Conservation (phyloP, 1,284 basidiomycete genomes). For the Heterobasidion irregulare region DNA sequence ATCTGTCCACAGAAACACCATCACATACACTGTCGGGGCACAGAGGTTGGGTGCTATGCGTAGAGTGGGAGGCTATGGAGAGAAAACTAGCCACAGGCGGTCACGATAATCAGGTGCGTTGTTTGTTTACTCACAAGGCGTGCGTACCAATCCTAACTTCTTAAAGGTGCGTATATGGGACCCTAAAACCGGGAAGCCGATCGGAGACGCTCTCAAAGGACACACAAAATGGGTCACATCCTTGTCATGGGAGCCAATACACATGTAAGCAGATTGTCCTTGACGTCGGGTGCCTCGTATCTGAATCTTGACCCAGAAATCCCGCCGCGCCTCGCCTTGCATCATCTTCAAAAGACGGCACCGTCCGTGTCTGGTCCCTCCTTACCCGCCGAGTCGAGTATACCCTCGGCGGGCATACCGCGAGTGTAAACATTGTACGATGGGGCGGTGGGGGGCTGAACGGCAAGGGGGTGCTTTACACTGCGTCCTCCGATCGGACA, state of each 20-base stretch:
- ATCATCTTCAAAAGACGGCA: constrained; percentile 93
- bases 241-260: constrained; percentile 95
- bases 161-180: constrained; percentile 79
- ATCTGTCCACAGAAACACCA: constrained; percentile 89
- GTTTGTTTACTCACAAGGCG: not conserved
- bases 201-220: constrained; percentile 82
- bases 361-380: constrained; percentile 90
- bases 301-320: constrained; percentile 39
- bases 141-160: not conserved
- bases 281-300: not conserved
- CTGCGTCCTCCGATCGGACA: constrained; percentile 89
- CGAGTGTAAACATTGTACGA: constrained; percentile 90
- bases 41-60: constrained; percentile 92
- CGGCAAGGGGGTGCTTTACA: constrained; percentile 80
- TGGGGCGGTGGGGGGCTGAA: constrained; percentile 81
- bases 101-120: constrained; percentile 76
- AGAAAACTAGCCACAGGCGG: constrained; percentile 87
- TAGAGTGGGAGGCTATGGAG: constrained; percentile 95
- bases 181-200: constrained; percentile 77
- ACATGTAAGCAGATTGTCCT: constrained; percentile 45
- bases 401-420: constrained; percentile 88
- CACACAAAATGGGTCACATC: constrained; percentile 97
- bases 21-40: constrained; percentile 86
- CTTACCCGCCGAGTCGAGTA: constrained; percentile 71
- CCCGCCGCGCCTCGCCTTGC: constrained; percentile 77